Evolutionary conservation across 345 rosid genomes (phyloP).

Genomic region (Lepidium aucheri): DNA sequence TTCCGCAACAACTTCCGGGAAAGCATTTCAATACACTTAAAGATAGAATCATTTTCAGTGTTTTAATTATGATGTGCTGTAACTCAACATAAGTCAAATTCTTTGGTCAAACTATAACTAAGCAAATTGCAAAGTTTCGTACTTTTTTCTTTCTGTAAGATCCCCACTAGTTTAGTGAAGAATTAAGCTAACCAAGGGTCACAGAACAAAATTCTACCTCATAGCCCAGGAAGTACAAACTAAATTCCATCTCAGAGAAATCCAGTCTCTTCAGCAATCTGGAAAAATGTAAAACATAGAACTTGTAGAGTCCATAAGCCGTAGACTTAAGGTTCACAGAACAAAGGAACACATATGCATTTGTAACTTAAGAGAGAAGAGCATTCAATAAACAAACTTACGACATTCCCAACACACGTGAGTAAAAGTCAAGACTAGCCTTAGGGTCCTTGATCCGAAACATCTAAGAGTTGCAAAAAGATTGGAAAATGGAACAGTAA

Average conservation of each 20-base stretch:
- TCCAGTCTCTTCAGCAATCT: constrained; percentile 89
- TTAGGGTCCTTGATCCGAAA: constrained; percentile 91
- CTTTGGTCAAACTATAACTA: neutral
- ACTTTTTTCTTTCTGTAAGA: neutral
- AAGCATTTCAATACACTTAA: neutral
- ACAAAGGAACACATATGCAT: neutral
- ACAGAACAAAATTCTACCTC: constrained; percentile 48
- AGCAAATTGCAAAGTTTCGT: neutral
- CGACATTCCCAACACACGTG: constrained; percentile 96
- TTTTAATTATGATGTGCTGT: neutral
- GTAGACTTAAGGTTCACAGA: neutral
- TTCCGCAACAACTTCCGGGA: neutral
- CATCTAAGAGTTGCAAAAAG: constrained; percentile 47
- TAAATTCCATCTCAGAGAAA: constrained; percentile 85
- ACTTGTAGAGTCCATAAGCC: neutral
- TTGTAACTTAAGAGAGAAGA: neutral
- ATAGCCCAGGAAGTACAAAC: constrained; percentile 80
- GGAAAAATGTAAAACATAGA: neutral
- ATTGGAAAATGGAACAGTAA: neutral
- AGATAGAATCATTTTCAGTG: neutral
- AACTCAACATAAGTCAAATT: neutral
- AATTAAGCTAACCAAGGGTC: neutral
- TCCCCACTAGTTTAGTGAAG: neutral
- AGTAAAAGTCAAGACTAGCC: constrained; percentile 77
- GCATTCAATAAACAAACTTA: constrained; percentile 32